A percentile compares a stretch with the other conserved stretches of the same genome.
Evolutionary conservation across 2,329 filamentous ascomycete species (phyloP).

Genomic region (Calonectria hongkongensis): DNA sequence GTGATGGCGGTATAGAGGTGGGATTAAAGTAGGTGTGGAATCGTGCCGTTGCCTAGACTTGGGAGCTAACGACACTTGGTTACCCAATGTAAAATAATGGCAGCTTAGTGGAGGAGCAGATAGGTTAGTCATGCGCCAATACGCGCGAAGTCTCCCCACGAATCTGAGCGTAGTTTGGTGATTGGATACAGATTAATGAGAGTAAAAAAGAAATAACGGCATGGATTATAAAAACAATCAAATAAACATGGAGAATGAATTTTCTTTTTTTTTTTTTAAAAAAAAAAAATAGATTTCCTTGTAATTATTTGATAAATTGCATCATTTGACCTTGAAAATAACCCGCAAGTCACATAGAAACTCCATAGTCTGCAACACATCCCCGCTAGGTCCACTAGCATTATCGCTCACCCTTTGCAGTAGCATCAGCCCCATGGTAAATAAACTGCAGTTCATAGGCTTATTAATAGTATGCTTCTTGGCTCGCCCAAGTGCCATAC

Average conservation of each 20-base stretch:
- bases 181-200: too few relatives aligned
- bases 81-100: neutral
- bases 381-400: too few relatives aligned
- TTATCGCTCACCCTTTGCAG: too few relatives aligned
- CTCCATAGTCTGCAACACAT: too few relatives aligned
- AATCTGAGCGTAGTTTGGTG: neutral
- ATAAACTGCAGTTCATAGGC: neutral
- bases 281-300: too few relatives aligned
- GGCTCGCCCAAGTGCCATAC: conserved; percentile 26
- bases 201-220: too few relatives aligned
- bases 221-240: too few relatives aligned
- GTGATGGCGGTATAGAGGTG: neutral
- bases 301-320: too few relatives aligned
- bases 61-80: neutral
- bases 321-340: too few relatives aligned
- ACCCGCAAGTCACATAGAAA: too few relatives aligned
- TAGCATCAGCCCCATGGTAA: neutral
- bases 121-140: neutral
- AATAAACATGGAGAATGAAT: too few relatives aligned
- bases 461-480: conserved; percentile 27
- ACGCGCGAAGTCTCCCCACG: neutral
- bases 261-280: too few relatives aligned
- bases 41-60: neutral
- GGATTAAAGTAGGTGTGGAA: neutral
- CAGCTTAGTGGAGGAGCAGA: neutral